Conservation (phyloP, 1,139 yeast genomes). For the Pneumocystis canis region DNA sequence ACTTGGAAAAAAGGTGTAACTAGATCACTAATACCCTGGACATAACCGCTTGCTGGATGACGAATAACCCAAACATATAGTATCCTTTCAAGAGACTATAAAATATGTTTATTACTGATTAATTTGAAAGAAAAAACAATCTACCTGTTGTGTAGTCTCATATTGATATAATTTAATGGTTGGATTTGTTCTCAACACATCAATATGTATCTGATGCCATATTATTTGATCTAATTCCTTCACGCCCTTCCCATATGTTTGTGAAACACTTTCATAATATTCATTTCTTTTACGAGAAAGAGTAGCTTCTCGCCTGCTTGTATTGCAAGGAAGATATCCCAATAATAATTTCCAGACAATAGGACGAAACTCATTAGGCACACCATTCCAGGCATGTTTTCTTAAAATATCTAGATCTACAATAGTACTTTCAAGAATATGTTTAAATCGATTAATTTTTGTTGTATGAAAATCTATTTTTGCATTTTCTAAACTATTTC, state of each 20-base stretch:
- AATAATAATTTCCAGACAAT: conserved; percentile 76
- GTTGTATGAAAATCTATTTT: conserved; percentile 45
- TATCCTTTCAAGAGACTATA: conserved; percentile 49
- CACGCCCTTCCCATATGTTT: conserved; percentile 28
- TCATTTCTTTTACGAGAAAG: conserved; percentile 72
- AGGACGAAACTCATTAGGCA: conserved; percentile 71
- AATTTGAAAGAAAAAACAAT: neutral
- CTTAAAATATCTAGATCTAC: conserved; percentile 56
- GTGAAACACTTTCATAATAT: conserved; percentile 47
- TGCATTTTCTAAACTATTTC: conserved; percentile 32
- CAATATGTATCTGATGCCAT: conserved; percentile 94
- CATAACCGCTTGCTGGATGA: conserved; percentile 97
- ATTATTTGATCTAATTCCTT: conserved; percentile 47
- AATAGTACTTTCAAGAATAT: conserved; percentile 43
- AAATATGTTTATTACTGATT: conserved; percentile 15
- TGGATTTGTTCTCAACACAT: conserved; percentile 90
- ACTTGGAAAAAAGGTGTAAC: conserved; percentile 90
- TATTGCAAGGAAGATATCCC: conserved; percentile 82
- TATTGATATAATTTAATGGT: conserved; percentile 56
- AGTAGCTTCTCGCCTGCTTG: conserved; percentile 55
- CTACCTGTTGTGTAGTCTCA: conserved; percentile 47
- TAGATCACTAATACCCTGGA: conserved; percentile 94
- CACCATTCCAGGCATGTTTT: conserved; percentile 84
- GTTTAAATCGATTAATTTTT: conserved; percentile 53
- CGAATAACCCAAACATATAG: conserved; percentile 90